Evolutionary conservation across 768 basidiomycete genomes (phyloP), one percentile per base, ranked within the genome.

Genomic region (Albatrellus ellisii): DNA sequence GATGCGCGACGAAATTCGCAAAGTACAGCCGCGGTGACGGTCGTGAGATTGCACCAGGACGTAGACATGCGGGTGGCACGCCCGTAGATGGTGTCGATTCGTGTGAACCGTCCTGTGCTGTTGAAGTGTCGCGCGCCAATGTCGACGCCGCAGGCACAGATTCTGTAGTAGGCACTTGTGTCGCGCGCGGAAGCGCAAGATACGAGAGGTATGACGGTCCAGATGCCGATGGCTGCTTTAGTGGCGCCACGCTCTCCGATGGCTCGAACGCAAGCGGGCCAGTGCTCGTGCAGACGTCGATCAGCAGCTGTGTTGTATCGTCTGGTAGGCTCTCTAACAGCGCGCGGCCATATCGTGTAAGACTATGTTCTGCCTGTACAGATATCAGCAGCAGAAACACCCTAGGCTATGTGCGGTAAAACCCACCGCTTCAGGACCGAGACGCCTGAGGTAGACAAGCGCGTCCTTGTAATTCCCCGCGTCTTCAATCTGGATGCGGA

Each of bases 401-500:
- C 28, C 2, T 17, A 20, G 14, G 26, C 26, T 5, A 37, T 35
- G 20, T 41, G 39, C 31, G 35, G 48, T 26, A n/a, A n/a, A n/a
- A 69, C 87, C 50, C 55, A 92, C 90, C 20, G 75, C 78, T 43
- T 79, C 82, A 2, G 79, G 72, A 0, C 88, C 88, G 7, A 95
- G 66, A 38, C 70, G 70, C 45, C 88, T 65, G 38, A 99, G 56
- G 61, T 95, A 99, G 17, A 59, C 61, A 46, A 95, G 62, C 0
- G 91, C 95, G 50, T 89, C 90, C 38, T 59, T 66, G 52, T 77
- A 88, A 46, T 89, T 77, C 10, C 74, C 78, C 1, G 81, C 77
- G 61, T 98, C 95, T 59, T 98, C 92, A 36, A 99, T 84, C 60
- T 91, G 82, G 36, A 98, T 92, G 44, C 87, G 69, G 29, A 99